Evolutionary conservation across 257 asterid species (phyloP).

Genomic region (Anisodus acutangulus): DNA sequence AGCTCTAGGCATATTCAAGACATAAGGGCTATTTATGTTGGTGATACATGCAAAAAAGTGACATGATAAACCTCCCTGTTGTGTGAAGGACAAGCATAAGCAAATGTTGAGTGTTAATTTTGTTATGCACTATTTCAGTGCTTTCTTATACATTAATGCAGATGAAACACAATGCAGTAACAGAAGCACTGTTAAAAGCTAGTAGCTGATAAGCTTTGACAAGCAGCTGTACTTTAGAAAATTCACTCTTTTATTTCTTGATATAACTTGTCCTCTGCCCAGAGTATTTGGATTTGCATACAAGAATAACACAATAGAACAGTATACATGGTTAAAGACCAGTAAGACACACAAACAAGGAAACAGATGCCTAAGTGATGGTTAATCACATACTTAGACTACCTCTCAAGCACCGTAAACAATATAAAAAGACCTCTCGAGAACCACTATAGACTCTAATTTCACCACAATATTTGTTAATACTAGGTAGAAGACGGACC

Average conservation of each 20-base stretch:
- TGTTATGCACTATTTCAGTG: neutral
- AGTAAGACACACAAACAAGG: neutral
- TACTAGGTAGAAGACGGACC: constrained; percentile 53
- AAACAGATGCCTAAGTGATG: neutral
- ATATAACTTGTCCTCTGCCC: constrained; percentile 28
- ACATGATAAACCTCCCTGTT: neutral
- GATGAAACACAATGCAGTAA: constrained; percentile 16
- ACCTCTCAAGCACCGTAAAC: constrained; percentile 28
- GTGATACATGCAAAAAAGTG: constrained; percentile 1
- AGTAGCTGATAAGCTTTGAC: neutral
- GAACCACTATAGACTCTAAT: constrained; percentile 37
- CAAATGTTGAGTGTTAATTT: neutral
- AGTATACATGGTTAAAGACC: constrained; percentile 9
- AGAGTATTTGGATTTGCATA: constrained; percentile 7
- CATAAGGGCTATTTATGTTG: neutral
- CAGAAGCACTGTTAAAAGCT: neutral
- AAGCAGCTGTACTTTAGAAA: neutral
- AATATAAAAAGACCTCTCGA: constrained; percentile 51
- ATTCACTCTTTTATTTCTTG: constrained; percentile 1
- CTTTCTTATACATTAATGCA: neutral
- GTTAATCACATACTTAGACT: neutral
- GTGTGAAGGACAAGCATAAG: constrained; percentile 3
- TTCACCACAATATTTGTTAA: constrained; percentile 30
- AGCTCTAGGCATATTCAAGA: neutral
- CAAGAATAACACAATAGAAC: neutral